A percentile compares a stretch with the other conserved stretches of the same genome.
phyloP scores from a whole-genome alignment of 192 early-diverging fungal species.

The Umbelopsis sp. region DNA sequence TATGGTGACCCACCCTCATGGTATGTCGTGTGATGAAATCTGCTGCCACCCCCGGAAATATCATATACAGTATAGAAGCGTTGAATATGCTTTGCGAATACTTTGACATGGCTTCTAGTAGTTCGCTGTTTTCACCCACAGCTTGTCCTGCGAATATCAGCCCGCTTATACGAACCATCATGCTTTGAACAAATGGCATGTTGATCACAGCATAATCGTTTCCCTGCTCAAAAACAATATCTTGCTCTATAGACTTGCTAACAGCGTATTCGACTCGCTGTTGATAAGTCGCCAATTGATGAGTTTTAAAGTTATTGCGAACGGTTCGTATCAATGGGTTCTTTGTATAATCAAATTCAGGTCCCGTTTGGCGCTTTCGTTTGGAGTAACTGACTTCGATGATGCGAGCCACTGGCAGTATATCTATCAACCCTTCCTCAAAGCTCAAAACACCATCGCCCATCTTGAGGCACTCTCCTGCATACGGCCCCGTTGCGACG shows the following conservation, averaged over 20 bases:
- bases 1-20: slow-evolving; percentile 20
- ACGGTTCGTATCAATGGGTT: not conserved
- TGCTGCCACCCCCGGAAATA: slow-evolving; percentile 18
- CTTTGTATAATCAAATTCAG: not conserved
- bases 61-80: slow-evolving; percentile 3
- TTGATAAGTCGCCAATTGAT: slow-evolving; percentile 20
- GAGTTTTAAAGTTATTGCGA: slow-evolving; percentile 23
- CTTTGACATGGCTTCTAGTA: slow-evolving; percentile 18
- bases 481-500: not conserved
- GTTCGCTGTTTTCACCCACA: not conserved
- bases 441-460: not conserved
- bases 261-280: slow-evolving; percentile 18
- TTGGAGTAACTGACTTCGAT: slow-evolving; percentile 3
- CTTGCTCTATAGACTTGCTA: not conserved
- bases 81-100: slow-evolving; percentile 27
- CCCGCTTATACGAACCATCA: slow-evolving; percentile 17
- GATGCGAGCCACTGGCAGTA: not conserved
- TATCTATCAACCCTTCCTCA: not conserved
- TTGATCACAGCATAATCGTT: not conserved
- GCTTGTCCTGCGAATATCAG: slow-evolving; percentile 25
- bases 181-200: not conserved
- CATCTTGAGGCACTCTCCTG: not conserved
- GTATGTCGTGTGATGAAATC: slow-evolving; percentile 23
- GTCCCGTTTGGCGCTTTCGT: not conserved
- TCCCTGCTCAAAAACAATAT: not conserved